A percentile compares a stretch with the other conserved stretches of the same genome.
Conservation (phyloP, 495 filamentous ascomycete species). For the Neurospora africana region DNA sequence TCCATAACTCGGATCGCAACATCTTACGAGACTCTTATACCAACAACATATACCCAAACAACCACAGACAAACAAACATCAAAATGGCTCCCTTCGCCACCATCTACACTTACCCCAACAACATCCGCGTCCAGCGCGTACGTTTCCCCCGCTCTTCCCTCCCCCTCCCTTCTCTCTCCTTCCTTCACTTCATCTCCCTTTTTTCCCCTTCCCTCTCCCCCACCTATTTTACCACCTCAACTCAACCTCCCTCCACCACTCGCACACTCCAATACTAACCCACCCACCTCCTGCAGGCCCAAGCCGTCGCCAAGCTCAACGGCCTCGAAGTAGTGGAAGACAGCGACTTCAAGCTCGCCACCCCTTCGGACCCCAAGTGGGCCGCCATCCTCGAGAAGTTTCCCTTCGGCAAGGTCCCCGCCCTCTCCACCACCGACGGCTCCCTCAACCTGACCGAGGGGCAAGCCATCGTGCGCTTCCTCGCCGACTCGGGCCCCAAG, state of each 20-base stretch:
- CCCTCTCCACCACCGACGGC: constrained; percentile 45
- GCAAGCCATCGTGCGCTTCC: constrained; percentile 44
- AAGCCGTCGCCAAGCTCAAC: constrained; percentile 44
- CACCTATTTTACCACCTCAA: too few relatives aligned
- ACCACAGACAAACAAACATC: neutral
- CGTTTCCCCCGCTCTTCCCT: neutral
- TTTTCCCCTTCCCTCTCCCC: too few relatives aligned
- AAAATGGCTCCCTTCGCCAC: constrained; percentile 46
- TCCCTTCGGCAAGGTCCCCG: constrained; percentile 50
- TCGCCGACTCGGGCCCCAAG: constrained; percentile 43
- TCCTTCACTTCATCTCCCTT: neutral
- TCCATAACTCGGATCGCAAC: neutral
- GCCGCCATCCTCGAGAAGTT: constrained; percentile 50
- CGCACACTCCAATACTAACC: neutral
- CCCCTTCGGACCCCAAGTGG: constrained; percentile 18
- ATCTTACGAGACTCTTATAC: neutral
- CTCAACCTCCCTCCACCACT: too few relatives aligned
- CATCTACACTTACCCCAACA: constrained; percentile 36
- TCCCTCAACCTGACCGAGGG: constrained; percentile 37
- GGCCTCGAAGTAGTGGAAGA: constrained; percentile 32
- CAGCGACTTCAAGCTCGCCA: constrained; percentile 34
- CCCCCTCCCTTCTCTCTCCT: neutral
- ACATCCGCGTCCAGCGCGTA: constrained; percentile 43
- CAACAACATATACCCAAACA: neutral
- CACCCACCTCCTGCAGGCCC: constrained; percentile 26